Base-by-base conservation (phyloP, 352 stramenopile species). In the Globisporangium paddicum region DNA sequence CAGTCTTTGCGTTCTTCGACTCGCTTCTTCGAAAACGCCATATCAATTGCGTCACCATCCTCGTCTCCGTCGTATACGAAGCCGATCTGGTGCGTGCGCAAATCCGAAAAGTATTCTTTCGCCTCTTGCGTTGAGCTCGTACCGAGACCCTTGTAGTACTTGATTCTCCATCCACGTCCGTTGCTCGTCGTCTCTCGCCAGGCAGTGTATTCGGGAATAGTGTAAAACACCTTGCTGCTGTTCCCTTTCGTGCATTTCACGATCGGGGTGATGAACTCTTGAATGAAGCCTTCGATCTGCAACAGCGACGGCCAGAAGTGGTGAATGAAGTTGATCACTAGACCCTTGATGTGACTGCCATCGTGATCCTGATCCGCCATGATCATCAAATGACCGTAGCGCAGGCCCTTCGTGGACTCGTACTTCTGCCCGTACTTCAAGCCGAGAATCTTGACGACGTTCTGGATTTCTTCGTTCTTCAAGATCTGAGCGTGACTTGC, bases 111-210 rank as follows among this genome's bases (percentile, higher is more conserved):
- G 69, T 99, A 99, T 58, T 98, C 94, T 66, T 98, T 98, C 6
- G 96, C 97, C 69, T 99, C 97, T 21, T 90, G 73, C 23, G 92
- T 70, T 14, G 95, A 98, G 76, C 90, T 98, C n/a, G 97, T 99
- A 83, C 97, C 97, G 23, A 99, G 85, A 96, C 97, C 97, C 87
- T 99, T 99, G 79, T 99, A 99, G 75, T 99, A 99, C 87, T 99
- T 99, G 59, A 99, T 96, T 32, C 87, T 87, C 89, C 93, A 99
- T 26, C 93, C 89, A 53, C 91, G 96, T 23, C 95, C 85, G 52
- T 97, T 86, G 59, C 96, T 94, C 7, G 76, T 89, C 40, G 37
- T 75, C 55, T 84, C 81, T 21, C 94, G 82, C 96, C 97, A 99
- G 16, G 66, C 68, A 65, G 98, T 86, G 68, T 99, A 99, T 73